Evolutionary conservation across 2,329 filamentous ascomycete genomes (phyloP).

Genomic region (Aschersonia sp.): DNA sequence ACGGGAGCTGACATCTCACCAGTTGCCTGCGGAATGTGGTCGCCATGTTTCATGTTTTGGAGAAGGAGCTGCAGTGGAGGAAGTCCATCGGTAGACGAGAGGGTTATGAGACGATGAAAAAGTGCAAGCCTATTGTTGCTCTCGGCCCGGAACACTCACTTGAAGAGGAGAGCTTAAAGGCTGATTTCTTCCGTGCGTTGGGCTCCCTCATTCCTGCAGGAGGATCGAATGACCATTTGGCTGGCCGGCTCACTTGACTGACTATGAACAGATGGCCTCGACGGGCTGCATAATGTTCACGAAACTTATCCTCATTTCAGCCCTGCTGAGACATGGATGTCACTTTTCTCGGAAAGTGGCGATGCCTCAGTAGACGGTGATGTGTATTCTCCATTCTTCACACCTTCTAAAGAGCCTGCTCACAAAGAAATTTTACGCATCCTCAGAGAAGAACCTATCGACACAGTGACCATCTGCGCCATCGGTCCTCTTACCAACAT

Average conservation of each 20-base stretch:
- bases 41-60: conserved; percentile 80
- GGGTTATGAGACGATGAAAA: conserved; percentile 60
- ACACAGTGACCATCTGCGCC: conserved; percentile 80
- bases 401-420: conserved; percentile 56
- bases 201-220: not conserved
- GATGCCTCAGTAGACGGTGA: conserved; percentile 22
- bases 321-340: conserved; percentile 60
- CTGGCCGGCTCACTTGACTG: conserved; percentile 2
- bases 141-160: conserved; percentile 77
- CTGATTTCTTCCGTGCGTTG: conserved; percentile 72
- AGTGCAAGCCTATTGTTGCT: conserved; percentile 69
- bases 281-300: conserved; percentile 68
- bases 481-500: conserved; percentile 90
- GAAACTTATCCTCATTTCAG: conserved; percentile 59
- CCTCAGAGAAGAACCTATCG: conserved; percentile 63
- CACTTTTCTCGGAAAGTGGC: conserved; percentile 37
- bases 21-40: conserved; percentile 83
- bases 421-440: conserved; percentile 84
- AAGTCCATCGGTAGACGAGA: conserved; percentile 48
- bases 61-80: conserved; percentile 79
- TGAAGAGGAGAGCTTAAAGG: conserved; percentile 66
- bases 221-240: too few species aligned
- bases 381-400: conserved; percentile 50
- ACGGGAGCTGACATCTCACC: not conserved
- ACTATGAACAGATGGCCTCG: conserved; percentile 48